Conservation (phyloP, 2,329 filamentous ascomycete genomes). For the Arthrobotrys sphaeroides region DNA sequence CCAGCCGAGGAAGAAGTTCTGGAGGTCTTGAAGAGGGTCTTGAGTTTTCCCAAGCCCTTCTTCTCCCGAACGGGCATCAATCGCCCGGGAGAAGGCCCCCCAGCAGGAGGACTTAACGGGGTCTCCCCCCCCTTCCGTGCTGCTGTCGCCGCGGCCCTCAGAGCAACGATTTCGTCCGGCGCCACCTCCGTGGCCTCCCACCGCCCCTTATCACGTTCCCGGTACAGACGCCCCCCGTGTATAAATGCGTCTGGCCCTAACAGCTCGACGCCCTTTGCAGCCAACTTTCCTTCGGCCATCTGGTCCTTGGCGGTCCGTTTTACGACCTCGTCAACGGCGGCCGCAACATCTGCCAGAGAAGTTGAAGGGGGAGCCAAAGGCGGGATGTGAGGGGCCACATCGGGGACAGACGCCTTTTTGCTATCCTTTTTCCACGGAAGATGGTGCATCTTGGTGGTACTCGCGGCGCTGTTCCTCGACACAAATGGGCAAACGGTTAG, state of each 20-base stretch:
- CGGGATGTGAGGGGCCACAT: background rate
- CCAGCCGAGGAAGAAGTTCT: background rate
- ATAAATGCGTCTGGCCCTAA: background rate
- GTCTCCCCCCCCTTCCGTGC: background rate
- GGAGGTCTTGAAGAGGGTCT: background rate
- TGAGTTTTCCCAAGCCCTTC: background rate
- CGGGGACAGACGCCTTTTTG: background rate
- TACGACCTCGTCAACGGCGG: constrained; percentile 23
- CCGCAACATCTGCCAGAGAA: constrained; percentile 11
- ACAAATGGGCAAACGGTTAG: too few relatives aligned
- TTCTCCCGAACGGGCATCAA: background rate
- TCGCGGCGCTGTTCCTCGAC: too few relatives aligned
- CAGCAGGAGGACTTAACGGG: background rate
- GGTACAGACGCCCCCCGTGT: constrained; percentile 21
- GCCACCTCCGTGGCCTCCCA: constrained; percentile 19
- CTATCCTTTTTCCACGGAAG: constrained; percentile 17
- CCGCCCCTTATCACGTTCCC: background rate
- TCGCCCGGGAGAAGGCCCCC: background rate
- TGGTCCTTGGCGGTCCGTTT: background rate
- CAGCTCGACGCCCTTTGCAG: constrained; percentile 6
- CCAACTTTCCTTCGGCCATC: background rate
- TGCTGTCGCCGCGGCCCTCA: too few relatives aligned
- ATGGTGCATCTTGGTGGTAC: background rate
- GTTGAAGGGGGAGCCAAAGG: background rate
- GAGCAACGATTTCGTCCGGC: background rate